Percentiles rank a stretch among this genome's conserved stretches.
phyloP scores from a whole-genome alignment of 73 alveolate genomes.

The Paramecium primaurelia region DNA sequence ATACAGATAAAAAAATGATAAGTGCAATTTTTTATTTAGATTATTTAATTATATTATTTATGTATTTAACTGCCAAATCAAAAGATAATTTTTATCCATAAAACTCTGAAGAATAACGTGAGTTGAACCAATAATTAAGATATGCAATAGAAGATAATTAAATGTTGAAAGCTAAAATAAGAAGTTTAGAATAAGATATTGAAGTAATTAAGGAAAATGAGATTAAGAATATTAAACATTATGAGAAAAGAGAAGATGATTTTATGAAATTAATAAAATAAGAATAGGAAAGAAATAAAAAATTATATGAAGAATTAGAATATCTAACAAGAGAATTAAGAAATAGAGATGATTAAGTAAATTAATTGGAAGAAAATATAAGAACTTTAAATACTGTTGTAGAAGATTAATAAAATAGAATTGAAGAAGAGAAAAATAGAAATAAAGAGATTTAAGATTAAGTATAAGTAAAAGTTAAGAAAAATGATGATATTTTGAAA shows the following conservation, averaged over 20 bases:
- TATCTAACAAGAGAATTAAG: not conserved
- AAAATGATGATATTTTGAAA: constrained; percentile 23
- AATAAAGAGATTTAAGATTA: not conserved
- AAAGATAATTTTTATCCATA: not conserved
- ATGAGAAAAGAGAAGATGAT: constrained; percentile 37
- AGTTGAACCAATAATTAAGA: not conserved
- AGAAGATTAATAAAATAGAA: not conserved
- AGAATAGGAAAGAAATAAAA: constrained; percentile 23
- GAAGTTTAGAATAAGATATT: constrained; percentile 41
- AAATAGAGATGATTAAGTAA: not conserved
- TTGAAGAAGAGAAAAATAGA: constrained; percentile 20
- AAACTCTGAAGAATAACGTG: not conserved
- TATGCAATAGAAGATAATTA: not conserved
- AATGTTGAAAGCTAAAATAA: not conserved
- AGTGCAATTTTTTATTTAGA: not conserved
- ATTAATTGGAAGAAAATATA: not conserved
- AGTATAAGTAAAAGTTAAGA: not conserved
- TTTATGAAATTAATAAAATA: constrained; percentile 18
- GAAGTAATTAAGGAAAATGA: constrained; percentile 4
- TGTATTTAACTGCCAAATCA: constrained; percentile 46
- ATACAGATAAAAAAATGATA: not conserved
- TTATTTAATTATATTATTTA: not conserved
- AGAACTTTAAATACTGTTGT: constrained; percentile 23
- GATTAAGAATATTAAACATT: not conserved
- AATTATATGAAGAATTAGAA: constrained; percentile 32